Percentiles rank a stretch among this genome's conserved stretches.
Evolutionary conservation across 192 early-diverging fungal species (phyloP).

Genomic region (Rhizophlyctis rosea): DNA sequence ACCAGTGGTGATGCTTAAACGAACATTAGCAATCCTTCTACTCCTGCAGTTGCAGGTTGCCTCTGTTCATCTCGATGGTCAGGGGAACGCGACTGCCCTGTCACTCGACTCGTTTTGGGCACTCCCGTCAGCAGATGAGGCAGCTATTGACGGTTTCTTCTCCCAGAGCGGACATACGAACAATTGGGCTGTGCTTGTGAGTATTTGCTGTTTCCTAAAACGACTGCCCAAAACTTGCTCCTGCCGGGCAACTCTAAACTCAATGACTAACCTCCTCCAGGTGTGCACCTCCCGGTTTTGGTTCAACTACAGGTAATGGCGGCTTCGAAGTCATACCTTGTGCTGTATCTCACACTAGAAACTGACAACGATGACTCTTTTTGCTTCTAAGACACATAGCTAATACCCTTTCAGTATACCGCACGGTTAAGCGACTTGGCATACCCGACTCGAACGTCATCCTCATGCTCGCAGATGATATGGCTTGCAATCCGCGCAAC

Average conservation of each 20-base stretch:
- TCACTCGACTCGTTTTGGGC: too few species aligned
- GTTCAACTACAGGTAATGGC: slow-evolving; percentile 87
- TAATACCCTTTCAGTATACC: slow-evolving; percentile 97
- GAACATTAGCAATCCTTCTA: too few species aligned
- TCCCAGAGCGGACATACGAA: slow-evolving; percentile 70
- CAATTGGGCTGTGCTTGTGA: slow-evolving; percentile 98
- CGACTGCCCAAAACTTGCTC: too few species aligned
- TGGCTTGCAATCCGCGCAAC: slow-evolving; percentile 97
- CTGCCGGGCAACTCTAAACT: too few species aligned
- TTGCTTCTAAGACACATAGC: slow-evolving; percentile 75
- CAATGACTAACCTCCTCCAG: slow-evolving; percentile 30
- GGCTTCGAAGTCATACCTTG: too few species aligned
- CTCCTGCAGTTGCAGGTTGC: too few species aligned
- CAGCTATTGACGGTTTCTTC: slow-evolving; percentile 45
- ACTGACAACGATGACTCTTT: too few species aligned
- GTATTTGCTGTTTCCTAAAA: slow-evolving; percentile 9
- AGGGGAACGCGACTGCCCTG: too few species aligned
- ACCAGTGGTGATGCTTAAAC: too few species aligned
- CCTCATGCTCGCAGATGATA: slow-evolving; percentile 98
- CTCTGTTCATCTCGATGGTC: too few species aligned
- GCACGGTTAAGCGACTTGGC: slow-evolving; percentile 95
- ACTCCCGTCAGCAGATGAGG: too few species aligned
- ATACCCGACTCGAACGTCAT: slow-evolving; percentile 99
- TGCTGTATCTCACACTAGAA: too few species aligned
- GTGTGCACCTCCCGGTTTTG: slow-evolving; percentile 98